phyloP scores from a whole-genome alignment of 2,329 filamentous ascomycete genomes.

The Clathrospora elynae region DNA sequence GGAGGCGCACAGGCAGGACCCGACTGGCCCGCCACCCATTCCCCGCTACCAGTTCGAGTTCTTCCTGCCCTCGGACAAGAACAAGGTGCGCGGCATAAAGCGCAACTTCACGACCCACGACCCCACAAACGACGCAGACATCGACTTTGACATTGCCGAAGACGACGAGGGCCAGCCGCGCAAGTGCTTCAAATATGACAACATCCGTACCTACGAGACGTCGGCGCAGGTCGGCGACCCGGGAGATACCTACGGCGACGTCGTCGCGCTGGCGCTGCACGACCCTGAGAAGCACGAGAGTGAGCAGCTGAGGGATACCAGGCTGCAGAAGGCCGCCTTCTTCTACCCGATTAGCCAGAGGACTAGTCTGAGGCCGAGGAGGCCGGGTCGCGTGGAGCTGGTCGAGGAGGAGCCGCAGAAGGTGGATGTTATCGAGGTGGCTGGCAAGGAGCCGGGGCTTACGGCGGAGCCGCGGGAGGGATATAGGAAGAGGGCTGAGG shows the following conservation, averaged over 20 bases:
- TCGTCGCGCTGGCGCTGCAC: constrained; percentile 63
- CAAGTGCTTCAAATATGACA: constrained; percentile 63
- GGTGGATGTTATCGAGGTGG: constrained; percentile 59
- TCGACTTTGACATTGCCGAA: constrained; percentile 40
- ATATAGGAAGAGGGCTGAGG: constrained; percentile 54
- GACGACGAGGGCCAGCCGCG: constrained; percentile 52
- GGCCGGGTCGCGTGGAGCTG: constrained; percentile 50
- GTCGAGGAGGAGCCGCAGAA: constrained; percentile 53
- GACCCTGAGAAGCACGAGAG: constrained; percentile 53
- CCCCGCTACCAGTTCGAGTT: constrained; percentile 65
- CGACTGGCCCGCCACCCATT: constrained; percentile 57
- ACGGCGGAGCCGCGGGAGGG: constrained; percentile 56
- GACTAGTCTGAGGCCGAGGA: constrained; percentile 57
- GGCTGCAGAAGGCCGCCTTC: constrained; percentile 61
- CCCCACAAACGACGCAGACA: constrained; percentile 54
- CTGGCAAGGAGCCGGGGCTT: constrained; percentile 56
- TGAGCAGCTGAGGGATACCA: constrained; percentile 43
- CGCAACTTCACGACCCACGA: constrained; percentile 61
- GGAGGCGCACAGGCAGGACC: constrained; percentile 52
- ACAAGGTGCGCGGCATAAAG: constrained; percentile 58
- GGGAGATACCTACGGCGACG: constrained; percentile 60
- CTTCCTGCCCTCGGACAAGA: constrained; percentile 59
- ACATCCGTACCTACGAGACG: constrained; percentile 66
- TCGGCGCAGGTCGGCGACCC: constrained; percentile 58
- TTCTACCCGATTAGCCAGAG: constrained; percentile 65